Percentiles rank a stretch among this genome's conserved stretches.
Conservation (phyloP, 1,139 yeast genomes). For the Meyerozyma athensensis region DNA sequence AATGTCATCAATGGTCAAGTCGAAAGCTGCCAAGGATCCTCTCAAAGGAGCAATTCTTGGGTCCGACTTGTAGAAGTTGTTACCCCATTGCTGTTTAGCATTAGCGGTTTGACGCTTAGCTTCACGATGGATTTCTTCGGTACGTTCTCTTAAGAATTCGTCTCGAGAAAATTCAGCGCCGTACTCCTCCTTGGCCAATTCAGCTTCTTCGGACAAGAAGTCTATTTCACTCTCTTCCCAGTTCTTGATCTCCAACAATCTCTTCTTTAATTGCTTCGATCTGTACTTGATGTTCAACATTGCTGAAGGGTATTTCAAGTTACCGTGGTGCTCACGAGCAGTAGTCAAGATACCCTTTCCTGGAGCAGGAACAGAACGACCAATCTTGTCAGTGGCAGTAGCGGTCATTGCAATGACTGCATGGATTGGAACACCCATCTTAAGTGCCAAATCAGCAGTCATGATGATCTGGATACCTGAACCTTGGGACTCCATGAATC, state of each 20-base stretch:
- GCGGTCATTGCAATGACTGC: conserved; percentile 93
- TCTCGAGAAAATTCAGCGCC: conserved; percentile 46
- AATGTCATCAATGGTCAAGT: conserved; percentile 88
- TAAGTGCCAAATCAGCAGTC: conserved; percentile 89
- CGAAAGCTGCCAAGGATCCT: conserved; percentile 93
- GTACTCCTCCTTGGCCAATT: conserved; percentile 65
- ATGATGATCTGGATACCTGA: conserved; percentile 96
- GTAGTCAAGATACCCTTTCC: conserved; percentile 99
- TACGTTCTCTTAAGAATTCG: conserved; percentile 71
- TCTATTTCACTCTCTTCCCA: conserved; percentile 85
- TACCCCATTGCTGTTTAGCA: conserved; percentile 94
- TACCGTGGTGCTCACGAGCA: conserved; percentile 89
- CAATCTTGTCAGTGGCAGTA: conserved; percentile 97
- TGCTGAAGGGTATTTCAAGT: conserved; percentile 75
- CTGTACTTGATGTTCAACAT: conserved; percentile 90
- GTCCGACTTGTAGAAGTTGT: conserved; percentile 85
- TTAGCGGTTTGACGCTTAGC: conserved; percentile 80
- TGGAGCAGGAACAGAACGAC: conserved; percentile 99
- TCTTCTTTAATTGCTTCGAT: conserved; percentile 79
- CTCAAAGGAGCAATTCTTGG: conserved; percentile 95
- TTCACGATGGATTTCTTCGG: conserved; percentile 84
- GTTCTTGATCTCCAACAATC: conserved; percentile 70
- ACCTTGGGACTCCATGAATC: conserved; percentile 99
- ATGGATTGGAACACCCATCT: conserved; percentile 99
- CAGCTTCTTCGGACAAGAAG: conserved; percentile 43